A percentile compares a stretch with the other conserved stretches of the same genome.
These are phyloP conservation scores for Mortierella alpina DNA, from an alignment of 192 early-diverging fungal species.

Conservation along the genomic window DNA sequence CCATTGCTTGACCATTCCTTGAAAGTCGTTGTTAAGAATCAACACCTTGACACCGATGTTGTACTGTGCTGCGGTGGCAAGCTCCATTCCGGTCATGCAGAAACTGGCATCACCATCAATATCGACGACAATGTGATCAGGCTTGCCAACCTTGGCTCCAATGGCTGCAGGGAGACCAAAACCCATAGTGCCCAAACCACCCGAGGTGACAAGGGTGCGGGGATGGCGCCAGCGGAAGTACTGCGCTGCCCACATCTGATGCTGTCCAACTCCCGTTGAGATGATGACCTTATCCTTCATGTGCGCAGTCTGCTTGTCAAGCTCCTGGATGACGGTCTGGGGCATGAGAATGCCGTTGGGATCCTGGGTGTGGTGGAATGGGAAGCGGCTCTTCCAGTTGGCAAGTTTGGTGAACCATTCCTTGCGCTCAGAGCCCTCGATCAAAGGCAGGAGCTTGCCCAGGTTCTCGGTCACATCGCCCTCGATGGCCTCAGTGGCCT, in stretches of 20 bases:
- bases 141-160: constrained; percentile 95
- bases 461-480: constrained; percentile 95
- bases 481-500: constrained; percentile 91
- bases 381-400: constrained; percentile 93
- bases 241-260: constrained; percentile 99
- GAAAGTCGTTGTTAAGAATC: constrained; percentile 98
- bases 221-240: constrained; percentile 93
- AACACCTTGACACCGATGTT: constrained; percentile 97
- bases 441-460: constrained; percentile 78
- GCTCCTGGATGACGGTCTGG: constrained; percentile 94
- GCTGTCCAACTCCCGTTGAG: constrained; percentile 97
- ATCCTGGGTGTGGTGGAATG: constrained; percentile 83
- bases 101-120: constrained; percentile 99
- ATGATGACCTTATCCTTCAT: constrained; percentile 94
- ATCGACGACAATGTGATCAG: constrained; percentile 96
- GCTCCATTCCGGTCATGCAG: constrained; percentile 98
- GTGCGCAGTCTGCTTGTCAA: constrained; percentile 83
- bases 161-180: constrained; percentile 96
- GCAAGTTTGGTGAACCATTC: constrained; percentile 88
- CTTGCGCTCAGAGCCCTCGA: constrained; percentile 75
- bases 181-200: constrained; percentile 99
- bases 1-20: constrained; percentile 97
- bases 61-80: constrained; percentile 97
- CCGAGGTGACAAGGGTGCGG: constrained; percentile 91
- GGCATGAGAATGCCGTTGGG: constrained; percentile 83